These are phyloP conservation scores for Rhynchospora breviuscula DNA, from an alignment of 176 grass and related monocot genomes.

Conservation along the genomic window DNA sequence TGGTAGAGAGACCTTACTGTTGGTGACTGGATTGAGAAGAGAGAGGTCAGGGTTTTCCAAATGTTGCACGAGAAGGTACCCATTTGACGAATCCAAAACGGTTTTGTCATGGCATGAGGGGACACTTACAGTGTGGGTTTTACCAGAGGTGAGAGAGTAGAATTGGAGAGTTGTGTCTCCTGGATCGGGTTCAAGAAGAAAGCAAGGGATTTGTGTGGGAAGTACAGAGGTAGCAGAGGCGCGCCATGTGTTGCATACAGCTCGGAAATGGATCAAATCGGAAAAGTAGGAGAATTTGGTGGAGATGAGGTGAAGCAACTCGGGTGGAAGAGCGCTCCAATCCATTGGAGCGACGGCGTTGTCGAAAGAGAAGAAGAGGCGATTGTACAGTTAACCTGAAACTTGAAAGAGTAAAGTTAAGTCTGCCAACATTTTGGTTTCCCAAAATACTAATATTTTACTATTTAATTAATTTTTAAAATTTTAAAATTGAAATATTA, in stretches of 20 bases:
- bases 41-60: not conserved
- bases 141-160: not conserved
- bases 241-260: not conserved
- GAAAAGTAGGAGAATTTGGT: not conserved
- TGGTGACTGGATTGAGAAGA: slow-evolving; percentile 4
- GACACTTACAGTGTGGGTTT: not conserved
- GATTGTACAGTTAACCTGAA: no score
- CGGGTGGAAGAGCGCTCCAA: not conserved
- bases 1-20: not conserved
- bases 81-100: not conserved
- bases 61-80: not conserved
- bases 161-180: not conserved
- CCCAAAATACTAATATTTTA: no score
- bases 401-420: no score
- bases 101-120: not conserved
- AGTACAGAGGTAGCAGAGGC: not conserved
- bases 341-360: not conserved
- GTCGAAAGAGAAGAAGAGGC: no score
- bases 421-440: no score
- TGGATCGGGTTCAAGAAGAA: not conserved
- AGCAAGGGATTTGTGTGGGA: no score
- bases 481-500: no score
- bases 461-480: no score
- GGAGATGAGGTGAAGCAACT: slow-evolving; percentile 7
- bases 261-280: slow-evolving; percentile 6